Base-by-base conservation (phyloP, 1,284 basidiomycete genomes). In the Rhodotorula glutinis region DNA sequence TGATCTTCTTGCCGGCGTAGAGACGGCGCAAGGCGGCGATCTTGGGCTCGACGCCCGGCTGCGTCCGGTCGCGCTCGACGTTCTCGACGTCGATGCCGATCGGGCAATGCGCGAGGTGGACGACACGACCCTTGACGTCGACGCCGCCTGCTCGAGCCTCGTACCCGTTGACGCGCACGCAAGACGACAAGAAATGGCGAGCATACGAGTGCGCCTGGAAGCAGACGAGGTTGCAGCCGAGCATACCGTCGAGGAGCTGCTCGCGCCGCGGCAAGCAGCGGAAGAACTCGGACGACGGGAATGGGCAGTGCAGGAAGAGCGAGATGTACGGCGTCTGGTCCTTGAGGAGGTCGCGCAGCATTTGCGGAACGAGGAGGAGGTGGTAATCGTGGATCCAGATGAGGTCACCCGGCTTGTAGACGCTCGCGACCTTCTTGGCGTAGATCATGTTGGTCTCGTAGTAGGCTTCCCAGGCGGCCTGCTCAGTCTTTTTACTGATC, bases 1-100 rank as follows among this genome's bases (percentile, higher is more conserved):
- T 93, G 76, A 99, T 97, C 85, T 98, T 98, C 84, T 97, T 98
- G 75, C 90, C 92, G 75, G 91, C 87, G 80, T 99, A 99, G 55
- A 98, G 81, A 44, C 87, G 83, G 47, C 87, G 83, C 1, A 98
- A 84, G 0, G 91, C 88, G 66, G 91, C 87, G 44, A 95, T 83
- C 80, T 97, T 98, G 30, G 94, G 94, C 69, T 85, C 81, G 64
- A 98, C 89, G 9, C 91, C 92, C 0, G 90, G 87, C 4, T 87
- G 83, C 60, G 87, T 82, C 40, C 89, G 84, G 78, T 98, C 94
- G 63, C 85, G 83, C 33, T 87, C 85, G 44, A 98, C 93, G 54
- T 94, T 85, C 69, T 89, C 88, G 10, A 93, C 91, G 77, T 99
- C 95, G 71, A 99, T 88, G n/a, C 96, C 96, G 57, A 98, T 96